Conservation (phyloP, 148 eudicot species). For the Polygonum maritimum region DNA sequence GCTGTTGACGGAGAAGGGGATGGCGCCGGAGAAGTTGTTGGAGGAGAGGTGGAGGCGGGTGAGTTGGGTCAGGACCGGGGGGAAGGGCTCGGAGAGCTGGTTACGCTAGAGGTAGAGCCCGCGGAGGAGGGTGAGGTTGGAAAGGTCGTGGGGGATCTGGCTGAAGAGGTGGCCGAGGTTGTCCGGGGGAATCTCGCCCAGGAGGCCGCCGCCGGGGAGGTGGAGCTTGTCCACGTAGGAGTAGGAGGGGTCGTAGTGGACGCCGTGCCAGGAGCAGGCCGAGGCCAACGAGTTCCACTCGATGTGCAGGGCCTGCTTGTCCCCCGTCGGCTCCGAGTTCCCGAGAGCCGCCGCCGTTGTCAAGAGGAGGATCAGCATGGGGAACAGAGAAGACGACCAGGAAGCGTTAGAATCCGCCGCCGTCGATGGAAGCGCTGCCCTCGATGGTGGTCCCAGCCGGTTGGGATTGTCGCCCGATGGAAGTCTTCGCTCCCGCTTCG, state of each 20-base stretch:
- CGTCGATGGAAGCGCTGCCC: too few relatives aligned
- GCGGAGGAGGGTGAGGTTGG: slow-evolving; percentile 44
- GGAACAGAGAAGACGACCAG: too few relatives aligned
- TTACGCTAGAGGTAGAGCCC: slow-evolving; percentile 56
- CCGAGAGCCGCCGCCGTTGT: too few relatives aligned
- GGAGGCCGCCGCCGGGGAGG: slow-evolving; percentile 66
- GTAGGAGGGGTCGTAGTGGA: slow-evolving; percentile 39
- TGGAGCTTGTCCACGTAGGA: slow-evolving; percentile 40
- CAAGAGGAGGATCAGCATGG: too few relatives aligned
- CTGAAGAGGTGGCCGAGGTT: slow-evolving; percentile 40
- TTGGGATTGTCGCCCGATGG: too few relatives aligned
- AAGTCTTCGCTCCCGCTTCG: too few relatives aligned
- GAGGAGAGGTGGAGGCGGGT: slow-evolving; percentile 53
- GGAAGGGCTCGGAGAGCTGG: slow-evolving; percentile 49
- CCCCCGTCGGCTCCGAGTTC: too few relatives aligned
- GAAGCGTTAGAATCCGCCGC: too few relatives aligned
- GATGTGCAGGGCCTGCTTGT: slow-evolving; percentile 53
- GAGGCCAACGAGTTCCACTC: slow-evolving; percentile 52
- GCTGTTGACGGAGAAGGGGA: slow-evolving; percentile 68
- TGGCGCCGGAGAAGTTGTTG: slow-evolving; percentile 48
- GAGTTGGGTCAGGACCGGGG: slow-evolving; percentile 33
- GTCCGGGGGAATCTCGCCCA: slow-evolving; percentile 37
- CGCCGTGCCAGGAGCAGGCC: slow-evolving; percentile 64
- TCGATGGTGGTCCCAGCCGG: too few relatives aligned
- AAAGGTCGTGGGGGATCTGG: slow-evolving; percentile 35